phyloP scores from a whole-genome alignment of 2,329 filamentous ascomycete genomes.

The Aspergillaceae sp. region DNA sequence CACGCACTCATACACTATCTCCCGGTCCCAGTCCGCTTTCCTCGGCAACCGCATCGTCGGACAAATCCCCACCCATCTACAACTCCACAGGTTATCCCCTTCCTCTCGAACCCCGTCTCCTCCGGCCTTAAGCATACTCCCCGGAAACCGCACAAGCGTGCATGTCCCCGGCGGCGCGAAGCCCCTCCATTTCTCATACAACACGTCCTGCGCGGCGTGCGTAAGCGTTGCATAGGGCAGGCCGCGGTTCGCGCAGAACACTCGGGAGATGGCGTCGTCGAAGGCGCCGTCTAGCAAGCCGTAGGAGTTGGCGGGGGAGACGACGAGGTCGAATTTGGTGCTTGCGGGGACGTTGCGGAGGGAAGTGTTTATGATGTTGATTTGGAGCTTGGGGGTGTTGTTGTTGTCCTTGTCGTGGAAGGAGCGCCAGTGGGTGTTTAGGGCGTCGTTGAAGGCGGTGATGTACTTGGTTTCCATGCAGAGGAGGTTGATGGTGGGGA shows the following conservation, averaged over 20 bases:
- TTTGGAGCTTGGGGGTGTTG: slow-evolving; percentile 17
- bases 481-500: slow-evolving; percentile 37
- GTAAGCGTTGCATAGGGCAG: slow-evolving; percentile 44
- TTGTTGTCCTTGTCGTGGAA: slow-evolving; percentile 3
- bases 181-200: slow-evolving; percentile 43
- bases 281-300: slow-evolving; percentile 48
- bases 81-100: slow-evolving; percentile 33
- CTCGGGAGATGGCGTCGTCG: slow-evolving; percentile 46
- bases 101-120: too few relatives aligned
- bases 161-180: slow-evolving; percentile 46
- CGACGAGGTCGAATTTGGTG: slow-evolving; percentile 41
- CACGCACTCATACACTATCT: slow-evolving; percentile 47
- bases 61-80: slow-evolving; percentile 41
- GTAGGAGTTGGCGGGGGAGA: slow-evolving; percentile 50
- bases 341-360: slow-evolving; percentile 31
- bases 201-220: slow-evolving; percentile 32
- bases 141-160: slow-evolving; percentile 40
- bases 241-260: slow-evolving; percentile 33
- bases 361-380: slow-evolving; percentile 27
- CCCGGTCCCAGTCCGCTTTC: slow-evolving; percentile 41
- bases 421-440: slow-evolving; percentile 23
- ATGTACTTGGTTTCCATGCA: slow-evolving; percentile 34
- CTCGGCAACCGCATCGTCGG: slow-evolving; percentile 46
- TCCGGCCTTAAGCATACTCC: slow-evolving; percentile 20
- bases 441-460: slow-evolving; percentile 34